phyloP scores from a whole-genome alignment of 768 basidiomycete genomes.

The Podaxis sp. region DNA sequence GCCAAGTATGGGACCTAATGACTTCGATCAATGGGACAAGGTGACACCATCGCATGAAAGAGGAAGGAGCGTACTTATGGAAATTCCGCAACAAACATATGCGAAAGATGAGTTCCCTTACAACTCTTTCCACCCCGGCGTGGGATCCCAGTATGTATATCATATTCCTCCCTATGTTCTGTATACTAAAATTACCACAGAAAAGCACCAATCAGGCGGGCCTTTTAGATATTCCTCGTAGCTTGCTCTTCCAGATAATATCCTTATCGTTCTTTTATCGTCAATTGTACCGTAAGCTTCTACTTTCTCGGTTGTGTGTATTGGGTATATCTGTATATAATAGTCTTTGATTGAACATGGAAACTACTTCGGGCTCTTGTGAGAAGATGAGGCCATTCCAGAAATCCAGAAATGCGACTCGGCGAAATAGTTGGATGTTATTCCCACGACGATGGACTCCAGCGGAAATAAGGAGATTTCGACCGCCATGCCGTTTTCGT shows the following conservation, averaged over 20 bases:
- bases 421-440: not conserved
- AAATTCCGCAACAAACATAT: not conserved
- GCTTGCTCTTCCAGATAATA: not conserved
- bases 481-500: not conserved
- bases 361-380: not conserved
- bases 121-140: constrained; percentile 14
- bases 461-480: not conserved
- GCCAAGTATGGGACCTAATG: constrained; percentile 38
- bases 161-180: not conserved
- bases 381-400: not conserved
- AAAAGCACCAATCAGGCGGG: not conserved
- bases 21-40: constrained; percentile 35
- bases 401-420: not conserved
- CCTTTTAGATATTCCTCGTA: not conserved
- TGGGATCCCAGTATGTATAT: constrained; percentile 9
- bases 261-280: not conserved
- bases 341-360: not conserved
- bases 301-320: not conserved
- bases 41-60: constrained; percentile 18
- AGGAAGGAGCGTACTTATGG: constrained; percentile 12
- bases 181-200: not conserved
- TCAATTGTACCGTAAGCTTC: not conserved
- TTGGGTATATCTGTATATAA: not conserved
- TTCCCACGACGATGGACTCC: not conserved
- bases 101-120: constrained; percentile 13